phyloP scores from a whole-genome alignment of 345 rosid species.

The Murraya paniculata region DNA sequence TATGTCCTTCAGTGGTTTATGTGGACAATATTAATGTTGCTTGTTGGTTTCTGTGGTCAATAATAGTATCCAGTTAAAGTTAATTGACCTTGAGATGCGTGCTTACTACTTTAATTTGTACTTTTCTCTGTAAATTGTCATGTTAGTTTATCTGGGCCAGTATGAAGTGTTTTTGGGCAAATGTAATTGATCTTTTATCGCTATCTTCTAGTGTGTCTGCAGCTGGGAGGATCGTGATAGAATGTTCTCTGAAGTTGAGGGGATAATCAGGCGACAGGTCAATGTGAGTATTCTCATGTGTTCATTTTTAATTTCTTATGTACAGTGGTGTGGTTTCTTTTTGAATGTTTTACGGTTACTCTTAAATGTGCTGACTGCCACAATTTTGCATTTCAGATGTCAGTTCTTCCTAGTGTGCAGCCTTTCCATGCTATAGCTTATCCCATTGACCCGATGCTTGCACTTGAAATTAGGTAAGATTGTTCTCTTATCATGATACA shows the following conservation, averaged over 20 bases:
- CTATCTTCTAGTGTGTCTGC: conserved; percentile 64
- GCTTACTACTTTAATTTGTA: background rate
- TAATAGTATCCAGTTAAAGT: background rate
- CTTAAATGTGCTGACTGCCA: background rate
- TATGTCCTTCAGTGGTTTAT: too few relatives aligned
- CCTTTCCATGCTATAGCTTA: conserved; percentile 99
- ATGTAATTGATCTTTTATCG: background rate
- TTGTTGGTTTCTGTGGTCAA: background rate
- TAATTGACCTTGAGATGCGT: background rate
- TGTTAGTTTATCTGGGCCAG: background rate
- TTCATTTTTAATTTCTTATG: background rate
- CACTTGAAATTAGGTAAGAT: conserved; percentile 88
- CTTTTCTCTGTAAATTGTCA: background rate
- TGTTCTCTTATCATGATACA: background rate
- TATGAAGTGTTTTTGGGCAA: background rate
- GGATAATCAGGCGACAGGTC: conserved; percentile 80
- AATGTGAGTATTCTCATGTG: conserved; percentile 38
- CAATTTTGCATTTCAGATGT: conserved; percentile 49
- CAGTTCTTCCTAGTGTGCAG: conserved; percentile 93
- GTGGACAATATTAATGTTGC: background rate
- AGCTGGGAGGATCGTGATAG: conserved; percentile 92
- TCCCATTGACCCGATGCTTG: conserved; percentile 92
- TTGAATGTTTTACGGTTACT: background rate
- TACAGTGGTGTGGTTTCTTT: background rate
- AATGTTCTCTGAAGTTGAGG: conserved; percentile 85